These are phyloP conservation scores for Sechiopsis laciniata DNA, from an alignment of 306 rosid species.

Conservation along the genomic window DNA sequence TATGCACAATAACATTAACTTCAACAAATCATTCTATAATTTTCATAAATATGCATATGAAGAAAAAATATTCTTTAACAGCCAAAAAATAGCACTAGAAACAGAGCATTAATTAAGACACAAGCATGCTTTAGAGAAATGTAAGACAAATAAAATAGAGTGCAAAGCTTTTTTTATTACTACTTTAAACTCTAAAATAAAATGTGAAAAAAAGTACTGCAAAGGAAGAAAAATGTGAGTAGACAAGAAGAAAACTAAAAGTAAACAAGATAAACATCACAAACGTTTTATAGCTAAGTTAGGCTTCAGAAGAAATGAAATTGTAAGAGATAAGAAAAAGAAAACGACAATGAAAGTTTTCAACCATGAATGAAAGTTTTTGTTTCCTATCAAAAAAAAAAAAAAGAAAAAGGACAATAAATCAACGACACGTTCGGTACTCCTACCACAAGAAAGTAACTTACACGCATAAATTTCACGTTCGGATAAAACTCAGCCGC, in stretches of 20 bases:
- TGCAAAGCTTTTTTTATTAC: background rate
- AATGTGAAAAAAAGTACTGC: background rate
- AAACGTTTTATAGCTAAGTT: background rate
- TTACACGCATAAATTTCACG: conserved; percentile 83
- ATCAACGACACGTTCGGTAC: background rate
- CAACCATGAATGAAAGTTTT: no score
- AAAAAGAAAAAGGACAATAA: no score
- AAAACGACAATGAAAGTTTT: background rate
- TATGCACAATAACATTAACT: background rate
- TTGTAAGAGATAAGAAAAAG: background rate
- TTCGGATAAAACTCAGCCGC: conserved; percentile 77
- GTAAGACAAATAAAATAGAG: background rate
- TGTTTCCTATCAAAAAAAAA: no score
- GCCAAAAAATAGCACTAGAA: background rate
- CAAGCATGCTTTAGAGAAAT: background rate
- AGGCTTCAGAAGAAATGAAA: background rate
- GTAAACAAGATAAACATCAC: background rate
- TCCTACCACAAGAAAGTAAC: conserved; percentile 19
- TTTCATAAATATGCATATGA: background rate
- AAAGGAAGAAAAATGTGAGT: background rate
- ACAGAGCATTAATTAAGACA: background rate
- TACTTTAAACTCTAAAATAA: background rate
- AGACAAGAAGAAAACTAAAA: background rate
- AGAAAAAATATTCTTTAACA: background rate
- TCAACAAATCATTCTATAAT: background rate